Conservation (phyloP, 225 moss, liverwort and hornwort species). For the Marchantia polymorpha region DNA sequence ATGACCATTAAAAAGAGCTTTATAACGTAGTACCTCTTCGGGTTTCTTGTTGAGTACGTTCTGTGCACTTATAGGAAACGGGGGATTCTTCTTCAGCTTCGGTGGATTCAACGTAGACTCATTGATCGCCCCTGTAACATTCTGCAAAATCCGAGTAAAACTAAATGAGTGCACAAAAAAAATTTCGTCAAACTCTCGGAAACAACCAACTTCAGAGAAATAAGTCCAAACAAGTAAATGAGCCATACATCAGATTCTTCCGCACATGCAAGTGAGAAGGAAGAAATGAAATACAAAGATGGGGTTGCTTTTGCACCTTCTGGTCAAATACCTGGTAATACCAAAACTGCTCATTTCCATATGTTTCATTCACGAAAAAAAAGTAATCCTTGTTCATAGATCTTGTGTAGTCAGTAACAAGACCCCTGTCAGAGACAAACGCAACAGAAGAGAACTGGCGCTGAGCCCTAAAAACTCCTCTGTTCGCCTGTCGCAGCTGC, state of each 20-base stretch:
- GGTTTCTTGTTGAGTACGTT: slow-evolving; percentile 20
- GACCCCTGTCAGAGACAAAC: slow-evolving; percentile 27
- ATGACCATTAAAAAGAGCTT: no score
- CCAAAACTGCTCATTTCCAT: slow-evolving; percentile 21
- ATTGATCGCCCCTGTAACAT: slow-evolving; percentile 24
- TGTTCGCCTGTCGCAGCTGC: slow-evolving; percentile 35
- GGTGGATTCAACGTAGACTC: slow-evolving; percentile 23
- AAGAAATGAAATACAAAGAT: slow-evolving; percentile 2
- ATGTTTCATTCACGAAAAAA: slow-evolving; percentile 36
- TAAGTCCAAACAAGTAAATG: no score
- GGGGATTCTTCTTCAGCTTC: background rate
- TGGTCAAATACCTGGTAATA: slow-evolving; percentile 36
- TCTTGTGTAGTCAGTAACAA: slow-evolving; percentile 34
- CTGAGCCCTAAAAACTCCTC: slow-evolving; percentile 34
- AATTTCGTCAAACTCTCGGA: background rate
- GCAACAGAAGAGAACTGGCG: slow-evolving; percentile 31
- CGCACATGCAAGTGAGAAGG: background rate
- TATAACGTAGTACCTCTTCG: slow-evolving; percentile 7
- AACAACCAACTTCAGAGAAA: background rate
- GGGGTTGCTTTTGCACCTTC: slow-evolving; percentile 6
- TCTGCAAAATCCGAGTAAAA: slow-evolving; percentile 11
- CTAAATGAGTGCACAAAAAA: background rate
- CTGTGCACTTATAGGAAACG: slow-evolving; percentile 32
- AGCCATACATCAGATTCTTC: background rate
- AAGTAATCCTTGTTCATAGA: background rate